Evolutionary conservation across 2,329 filamentous ascomycete species (phyloP).

Genomic region (Colletotrichum viniferum): DNA sequence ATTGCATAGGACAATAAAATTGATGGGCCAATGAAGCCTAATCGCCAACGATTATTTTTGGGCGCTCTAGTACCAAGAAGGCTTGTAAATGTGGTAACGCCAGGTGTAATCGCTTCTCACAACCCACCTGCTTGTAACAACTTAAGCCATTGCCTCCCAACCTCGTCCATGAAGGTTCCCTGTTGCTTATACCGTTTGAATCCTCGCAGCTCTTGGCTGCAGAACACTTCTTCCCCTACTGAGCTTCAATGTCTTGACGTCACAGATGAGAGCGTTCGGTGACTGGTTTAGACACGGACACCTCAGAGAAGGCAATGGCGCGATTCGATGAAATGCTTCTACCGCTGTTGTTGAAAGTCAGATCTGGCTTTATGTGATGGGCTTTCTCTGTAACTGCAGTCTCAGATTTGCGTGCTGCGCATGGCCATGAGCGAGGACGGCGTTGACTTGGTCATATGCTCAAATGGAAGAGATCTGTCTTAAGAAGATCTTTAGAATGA

Average conservation of each 20-base stretch:
- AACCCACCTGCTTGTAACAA: too few species aligned
- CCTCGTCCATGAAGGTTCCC: background rate
- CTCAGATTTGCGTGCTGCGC: background rate
- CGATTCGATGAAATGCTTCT: accelerated
- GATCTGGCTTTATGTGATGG: background rate
- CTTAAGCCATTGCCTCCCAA: too few species aligned
- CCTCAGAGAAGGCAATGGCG: background rate
- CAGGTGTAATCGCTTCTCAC: too few species aligned
- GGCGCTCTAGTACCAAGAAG: too few species aligned
- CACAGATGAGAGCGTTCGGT: background rate
- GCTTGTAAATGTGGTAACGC: too few species aligned
- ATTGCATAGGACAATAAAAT: too few species aligned
- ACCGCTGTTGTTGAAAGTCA: background rate
- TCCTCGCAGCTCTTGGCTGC: background rate
- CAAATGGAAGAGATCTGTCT: background rate
- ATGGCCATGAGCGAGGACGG: background rate
- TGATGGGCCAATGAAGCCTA: too few species aligned
- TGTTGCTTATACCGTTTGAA: background rate
- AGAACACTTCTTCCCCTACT: background rate
- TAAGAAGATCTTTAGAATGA: background rate
- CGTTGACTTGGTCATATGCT: background rate
- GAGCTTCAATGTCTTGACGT: background rate
- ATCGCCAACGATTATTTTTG: too few species aligned
- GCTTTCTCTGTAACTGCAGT: background rate
- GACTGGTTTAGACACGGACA: background rate